Base-by-base conservation (phyloP, 768 basidiomycete species). In the Russula olivacea region DNA sequence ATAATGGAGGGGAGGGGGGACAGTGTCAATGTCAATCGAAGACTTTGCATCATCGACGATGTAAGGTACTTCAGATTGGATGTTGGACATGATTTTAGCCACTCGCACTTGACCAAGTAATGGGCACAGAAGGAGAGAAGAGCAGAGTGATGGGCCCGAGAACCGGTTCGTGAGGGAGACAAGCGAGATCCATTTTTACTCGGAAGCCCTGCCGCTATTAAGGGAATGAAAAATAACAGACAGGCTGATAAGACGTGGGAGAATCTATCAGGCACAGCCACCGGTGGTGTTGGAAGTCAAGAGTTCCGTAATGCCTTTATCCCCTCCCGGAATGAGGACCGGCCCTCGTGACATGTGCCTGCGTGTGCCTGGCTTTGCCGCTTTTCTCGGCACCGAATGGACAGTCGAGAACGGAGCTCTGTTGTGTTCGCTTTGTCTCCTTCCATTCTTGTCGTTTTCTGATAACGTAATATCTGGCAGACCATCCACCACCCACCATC, bases 191-290 rank as follows among this genome's bases (percentile, higher is more conserved):
- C 61, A 57, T 58, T 28, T 25, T 45, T 51, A 38, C 9, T 5
- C 3, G n/a, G 12, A 19, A 25, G 3, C 5, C 41, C 19, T 2
- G 25, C 38, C 25, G 17, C 30, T 25, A 25, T 34, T 49, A 41
- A 61, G n/a, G 9, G n/a, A 8, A n/a, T n/a, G 11, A 57, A 51
- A 23, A 43, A 25, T 3, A 47, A 2, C 15, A 3, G 14, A 19
- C 48, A 38, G 7, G 45, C 15, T 28, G 60, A 55, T 61, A 55
- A 61, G 61, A 41, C 30, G 50, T 48, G 41, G 14, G 40, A 45
- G 32, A 57, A 21, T 45, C 41, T 30, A 1, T 10, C 4, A 56
- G 41, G 55, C 12, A 41, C 55, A n/a, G 43, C 19, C 43, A 45
- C 43, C 19, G 8, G 19, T n/a, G 41, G 41, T 5, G 19, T 43